A percentile compares a stretch with the other conserved stretches of the same genome.
Evolutionary conservation across 805 yeast genomes (phyloP).

Genomic region (Pichia ethanolica): DNA sequence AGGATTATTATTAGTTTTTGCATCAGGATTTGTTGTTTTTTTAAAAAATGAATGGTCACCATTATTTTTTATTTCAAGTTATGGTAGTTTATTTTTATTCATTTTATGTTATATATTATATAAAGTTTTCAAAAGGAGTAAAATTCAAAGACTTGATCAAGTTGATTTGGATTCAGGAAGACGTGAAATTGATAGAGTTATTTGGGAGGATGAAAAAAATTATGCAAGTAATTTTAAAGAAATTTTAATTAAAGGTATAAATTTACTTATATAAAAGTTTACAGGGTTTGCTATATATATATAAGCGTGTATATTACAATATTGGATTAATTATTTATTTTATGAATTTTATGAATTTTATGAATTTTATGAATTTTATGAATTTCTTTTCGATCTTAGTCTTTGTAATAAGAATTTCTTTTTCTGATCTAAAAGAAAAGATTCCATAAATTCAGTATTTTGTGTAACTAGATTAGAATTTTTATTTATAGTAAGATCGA

Average conservation of each 20-base stretch:
- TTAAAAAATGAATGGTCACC: slow-evolving; percentile 42
- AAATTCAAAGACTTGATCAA: slow-evolving; percentile 60
- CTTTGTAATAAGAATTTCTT: not conserved
- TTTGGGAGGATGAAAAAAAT: slow-evolving; percentile 67
- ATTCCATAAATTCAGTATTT: not conserved
- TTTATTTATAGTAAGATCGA: not conserved
- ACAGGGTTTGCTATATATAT: not conserved
- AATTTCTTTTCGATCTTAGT: not conserved
- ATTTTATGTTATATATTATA: slow-evolving; percentile 38
- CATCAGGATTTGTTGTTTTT: slow-evolving; percentile 47
- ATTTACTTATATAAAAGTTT: slow-evolving; percentile 12
- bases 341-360: no score
- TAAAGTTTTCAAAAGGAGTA: slow-evolving; percentile 53
- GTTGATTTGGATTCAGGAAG: slow-evolving; percentile 79
- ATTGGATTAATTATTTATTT: no score
- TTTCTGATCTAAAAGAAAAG: slow-evolving; percentile 1
- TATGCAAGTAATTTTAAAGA: slow-evolving; percentile 29
- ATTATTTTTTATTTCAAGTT: slow-evolving; percentile 44
- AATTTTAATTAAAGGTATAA: slow-evolving; percentile 19
- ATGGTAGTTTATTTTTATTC: slow-evolving; percentile 44
- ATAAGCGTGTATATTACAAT: not conserved
- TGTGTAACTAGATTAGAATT: not conserved
- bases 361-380: no score
- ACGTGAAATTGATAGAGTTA: slow-evolving; percentile 70
- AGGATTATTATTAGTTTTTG: slow-evolving; percentile 34